A percentile compares a stretch with the other conserved stretches of the same genome.
Evolutionary conservation across 1,284 basidiomycete genomes (phyloP).

Genomic region (Trichosporon coremiiforme): DNA sequence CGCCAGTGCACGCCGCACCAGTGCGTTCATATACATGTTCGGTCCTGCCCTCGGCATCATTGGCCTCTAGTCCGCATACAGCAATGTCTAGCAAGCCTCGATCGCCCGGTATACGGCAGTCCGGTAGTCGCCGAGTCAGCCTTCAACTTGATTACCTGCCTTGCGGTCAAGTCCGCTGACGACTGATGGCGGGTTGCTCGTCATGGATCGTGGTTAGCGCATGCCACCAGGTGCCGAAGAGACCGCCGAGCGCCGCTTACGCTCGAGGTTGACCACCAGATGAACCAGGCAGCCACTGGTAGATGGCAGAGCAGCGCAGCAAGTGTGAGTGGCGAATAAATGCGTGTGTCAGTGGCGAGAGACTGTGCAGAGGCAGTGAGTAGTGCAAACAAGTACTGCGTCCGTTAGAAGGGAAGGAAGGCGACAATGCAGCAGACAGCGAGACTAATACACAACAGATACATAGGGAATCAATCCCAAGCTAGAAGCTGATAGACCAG

Average conservation of each 20-base stretch:
- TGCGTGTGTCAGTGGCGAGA: too few species aligned
- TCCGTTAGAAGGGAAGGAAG: not conserved
- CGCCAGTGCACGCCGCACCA: not conserved
- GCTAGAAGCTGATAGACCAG: not conserved
- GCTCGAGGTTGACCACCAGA: too few species aligned
- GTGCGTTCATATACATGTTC: constrained; percentile 4
- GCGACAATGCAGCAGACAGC: not conserved
- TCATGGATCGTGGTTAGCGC: not conserved
- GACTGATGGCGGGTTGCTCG: not conserved
- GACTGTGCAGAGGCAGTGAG: not conserved
- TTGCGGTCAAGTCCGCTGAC: not conserved
- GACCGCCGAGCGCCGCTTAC: not conserved
- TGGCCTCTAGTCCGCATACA: not conserved
- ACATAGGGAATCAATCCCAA: constrained; percentile 14
- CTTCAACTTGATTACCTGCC: not conserved
- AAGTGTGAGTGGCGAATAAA: not conserved
- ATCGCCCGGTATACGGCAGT: not conserved
- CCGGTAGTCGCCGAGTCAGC: not conserved
- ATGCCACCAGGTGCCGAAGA: not conserved
- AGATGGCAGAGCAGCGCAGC: too few species aligned
- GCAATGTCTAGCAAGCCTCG: not conserved
- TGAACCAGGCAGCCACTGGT: too few species aligned
- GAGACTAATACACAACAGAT: not conserved
- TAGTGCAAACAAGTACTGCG: not conserved
- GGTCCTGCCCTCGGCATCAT: not conserved